phyloP scores from a whole-genome alignment of 331 rosid genomes.

The Arachis monticola region DNA sequence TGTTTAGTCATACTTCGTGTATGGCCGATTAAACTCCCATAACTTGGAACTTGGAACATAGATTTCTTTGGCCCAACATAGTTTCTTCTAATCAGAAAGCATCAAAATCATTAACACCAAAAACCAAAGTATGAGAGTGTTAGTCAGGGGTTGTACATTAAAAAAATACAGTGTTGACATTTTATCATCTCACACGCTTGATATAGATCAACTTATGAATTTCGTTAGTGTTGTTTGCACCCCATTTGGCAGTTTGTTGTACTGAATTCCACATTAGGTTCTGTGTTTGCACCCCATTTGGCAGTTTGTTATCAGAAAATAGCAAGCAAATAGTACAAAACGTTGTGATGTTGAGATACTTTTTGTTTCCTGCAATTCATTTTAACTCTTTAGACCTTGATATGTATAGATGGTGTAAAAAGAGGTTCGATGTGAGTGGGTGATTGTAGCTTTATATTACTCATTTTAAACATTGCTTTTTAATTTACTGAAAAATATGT shows the following conservation, averaged over 20 bases:
- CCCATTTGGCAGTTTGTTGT: conserved; percentile 21
- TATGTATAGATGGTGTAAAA: no score
- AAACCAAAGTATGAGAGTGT: no score
- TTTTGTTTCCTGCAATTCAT: not conserved
- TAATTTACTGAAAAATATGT: no score
- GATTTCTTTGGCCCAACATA: not conserved
- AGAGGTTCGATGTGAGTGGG: no score
- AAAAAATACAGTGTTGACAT: not conserved
- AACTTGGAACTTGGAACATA: not conserved
- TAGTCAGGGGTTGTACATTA: not conserved
- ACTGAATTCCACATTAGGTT: conserved; percentile 1
- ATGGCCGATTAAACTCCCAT: no score
- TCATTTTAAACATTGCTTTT: no score
- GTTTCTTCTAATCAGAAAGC: not conserved
- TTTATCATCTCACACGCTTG: not conserved
- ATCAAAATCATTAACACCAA: not conserved
- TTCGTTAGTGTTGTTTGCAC: not conserved
- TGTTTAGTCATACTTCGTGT: no score
- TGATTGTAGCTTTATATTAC: no score
- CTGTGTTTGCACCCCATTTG: no score
- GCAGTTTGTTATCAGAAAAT: not conserved
- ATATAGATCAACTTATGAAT: not conserved
- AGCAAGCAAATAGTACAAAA: conserved; percentile 15
- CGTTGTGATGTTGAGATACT: conserved; percentile 9
- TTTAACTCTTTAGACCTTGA: no score